phyloP scores from a whole-genome alignment of 1,284 basidiomycete species.

The Cutaneotrichosporon sp. region DNA sequence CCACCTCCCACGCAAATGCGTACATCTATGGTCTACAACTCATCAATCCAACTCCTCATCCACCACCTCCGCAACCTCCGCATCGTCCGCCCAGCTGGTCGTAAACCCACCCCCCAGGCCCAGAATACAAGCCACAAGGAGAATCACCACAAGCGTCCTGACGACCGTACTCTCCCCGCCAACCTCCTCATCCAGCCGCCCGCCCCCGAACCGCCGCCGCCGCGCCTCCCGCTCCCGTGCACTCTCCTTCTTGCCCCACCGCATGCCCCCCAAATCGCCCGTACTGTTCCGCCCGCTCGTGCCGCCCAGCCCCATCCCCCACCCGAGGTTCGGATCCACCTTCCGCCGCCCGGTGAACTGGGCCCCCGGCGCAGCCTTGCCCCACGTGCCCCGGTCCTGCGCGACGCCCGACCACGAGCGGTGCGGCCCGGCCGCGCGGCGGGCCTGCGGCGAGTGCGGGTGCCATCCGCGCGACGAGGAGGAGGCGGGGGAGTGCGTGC shows the following conservation, averaged over 20 bases:
- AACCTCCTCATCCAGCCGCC: constrained; percentile 20
- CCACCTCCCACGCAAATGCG: no score
- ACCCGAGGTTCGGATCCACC: constrained; percentile 8
- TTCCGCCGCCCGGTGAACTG: constrained; percentile 6
- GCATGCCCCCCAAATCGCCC: background rate
- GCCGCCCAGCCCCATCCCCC: constrained; percentile 16
- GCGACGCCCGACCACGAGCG: constrained; percentile 1
- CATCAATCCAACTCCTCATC: background rate
- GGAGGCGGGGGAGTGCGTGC: background rate
- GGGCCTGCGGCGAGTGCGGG: constrained; percentile 14
- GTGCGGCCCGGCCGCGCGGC: constrained; percentile 13
- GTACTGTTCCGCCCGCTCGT: background rate
- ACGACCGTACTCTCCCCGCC: constrained; percentile 26
- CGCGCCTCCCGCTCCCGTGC: background rate
- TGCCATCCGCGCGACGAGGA: background rate
- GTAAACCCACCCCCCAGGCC: constrained; percentile 35
- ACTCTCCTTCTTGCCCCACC: constrained; percentile 7
- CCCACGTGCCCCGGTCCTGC: background rate
- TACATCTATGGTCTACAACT: background rate
- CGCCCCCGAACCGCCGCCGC: background rate
- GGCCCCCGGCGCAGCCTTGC: constrained; percentile 8
- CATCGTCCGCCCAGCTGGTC: constrained; percentile 22
- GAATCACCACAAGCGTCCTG: constrained; percentile 30
- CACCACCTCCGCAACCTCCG: constrained; percentile 4
- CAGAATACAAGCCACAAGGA: constrained; percentile 28